Base-by-base conservation (phyloP, 768 basidiomycete genomes). In the Xerocomellus intermedius region DNA sequence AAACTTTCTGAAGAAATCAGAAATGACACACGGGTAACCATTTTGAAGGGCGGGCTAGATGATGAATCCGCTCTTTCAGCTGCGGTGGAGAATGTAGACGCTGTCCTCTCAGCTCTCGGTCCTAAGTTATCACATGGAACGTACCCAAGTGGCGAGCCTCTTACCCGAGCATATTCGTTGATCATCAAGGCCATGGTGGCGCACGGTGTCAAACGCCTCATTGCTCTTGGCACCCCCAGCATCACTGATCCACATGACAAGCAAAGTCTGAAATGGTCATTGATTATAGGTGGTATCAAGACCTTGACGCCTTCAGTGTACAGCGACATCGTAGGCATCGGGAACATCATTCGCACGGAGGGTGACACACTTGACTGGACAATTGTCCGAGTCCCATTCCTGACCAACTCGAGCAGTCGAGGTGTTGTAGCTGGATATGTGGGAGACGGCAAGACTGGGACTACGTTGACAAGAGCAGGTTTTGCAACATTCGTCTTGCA, bases 71-170 rank as follows among this genome's bases (percentile, higher is more conserved):
- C 73, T 21, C 71, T 89, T 52, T 68, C 74, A 19, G 70, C 74
- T 42, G 86, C 85, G 3, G 68, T 88, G 55, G 67, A 81, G 55
- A 81, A 78, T 22, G 80, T 83, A 3, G 75, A 88, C 47, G 79
- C 82, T 42, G 82, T 91, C 24, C 65, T 90, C 26, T 88, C 86
- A 43, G 82, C 84, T 1, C 78, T 90, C 1, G 87, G 88, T 4
- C 87, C 82, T 14, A 57, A 14, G 55, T 55, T 35, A 56, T 81
- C 16, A 68, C 61, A 37, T 75, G 81, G 48, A 74, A 64, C 61
- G 13, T 70, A 79, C 56, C 75, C 79, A 8, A 57, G 63, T 24
- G 74, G 77, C 52, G 82, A 79, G 12, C 88, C 89, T 16, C 74
- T 90, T 46, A 84, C 87, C 1, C 75, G 74, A 39, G 85, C 78